Percentiles rank a stretch among this genome's conserved stretches.
These are phyloP conservation scores for Neurospora sp. DNA, from an alignment of 495 filamentous ascomycete species.

Conservation along the genomic window DNA sequence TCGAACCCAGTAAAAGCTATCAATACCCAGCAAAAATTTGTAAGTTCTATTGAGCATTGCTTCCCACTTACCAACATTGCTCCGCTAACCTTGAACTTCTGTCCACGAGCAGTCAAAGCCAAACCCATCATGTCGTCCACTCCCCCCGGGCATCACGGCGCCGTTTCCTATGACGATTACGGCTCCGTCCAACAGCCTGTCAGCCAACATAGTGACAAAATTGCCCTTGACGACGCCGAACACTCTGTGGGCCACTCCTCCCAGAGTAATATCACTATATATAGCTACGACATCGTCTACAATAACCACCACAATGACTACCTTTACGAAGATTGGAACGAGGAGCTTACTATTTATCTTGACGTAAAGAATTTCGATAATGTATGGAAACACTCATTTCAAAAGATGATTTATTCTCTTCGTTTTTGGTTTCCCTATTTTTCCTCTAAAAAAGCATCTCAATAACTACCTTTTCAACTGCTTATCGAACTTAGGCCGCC, in stretches of 20 bases:
- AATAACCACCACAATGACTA: no score
- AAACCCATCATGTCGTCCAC: background rate
- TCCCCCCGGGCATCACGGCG: background rate
- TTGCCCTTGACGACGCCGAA: background rate
- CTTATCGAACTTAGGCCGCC: background rate
- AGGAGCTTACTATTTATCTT: background rate
- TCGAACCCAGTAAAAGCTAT: no score
- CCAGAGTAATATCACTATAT: background rate
- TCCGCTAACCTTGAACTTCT: no score
- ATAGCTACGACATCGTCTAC: background rate
- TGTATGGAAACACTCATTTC: background rate
- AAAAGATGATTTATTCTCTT: background rate
- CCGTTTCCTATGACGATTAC: background rate
- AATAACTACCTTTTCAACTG: background rate
- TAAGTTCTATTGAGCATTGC: no score
- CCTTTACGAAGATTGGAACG: background rate
- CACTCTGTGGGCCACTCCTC: background rate
- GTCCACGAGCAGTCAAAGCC: no score
- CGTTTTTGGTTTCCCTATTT: background rate
- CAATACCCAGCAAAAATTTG: no score
- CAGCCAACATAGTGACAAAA: background rate
- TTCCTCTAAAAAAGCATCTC: background rate
- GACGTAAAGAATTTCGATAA: background rate
- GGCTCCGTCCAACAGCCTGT: background rate
- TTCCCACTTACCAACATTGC: no score